These are phyloP conservation scores for Solanum chilense DNA, from an alignment of 257 asterid species.

Conservation along the genomic window DNA sequence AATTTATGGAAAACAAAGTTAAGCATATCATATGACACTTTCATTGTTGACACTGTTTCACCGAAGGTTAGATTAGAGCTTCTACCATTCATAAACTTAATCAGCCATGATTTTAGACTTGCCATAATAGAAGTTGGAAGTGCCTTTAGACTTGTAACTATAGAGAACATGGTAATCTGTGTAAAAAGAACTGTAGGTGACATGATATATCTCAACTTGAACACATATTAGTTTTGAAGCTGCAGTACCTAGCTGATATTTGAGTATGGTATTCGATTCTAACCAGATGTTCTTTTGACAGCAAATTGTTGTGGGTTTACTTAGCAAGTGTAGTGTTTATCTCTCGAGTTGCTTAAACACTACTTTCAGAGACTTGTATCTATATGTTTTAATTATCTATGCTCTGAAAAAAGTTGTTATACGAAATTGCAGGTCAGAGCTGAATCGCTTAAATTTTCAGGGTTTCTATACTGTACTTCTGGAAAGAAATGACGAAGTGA, in stretches of 20 bases:
- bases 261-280: not conserved
- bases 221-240: not conserved
- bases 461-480: slow-evolving; percentile 65
- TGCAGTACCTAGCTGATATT: slow-evolving; percentile 17
- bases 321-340: not conserved
- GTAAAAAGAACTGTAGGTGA: not conserved
- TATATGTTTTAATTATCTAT: not conserved
- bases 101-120: not conserved
- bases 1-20: not conserved
- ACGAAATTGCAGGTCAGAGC: slow-evolving; percentile 47
- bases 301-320: not conserved
- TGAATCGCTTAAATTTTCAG: slow-evolving; percentile 57
- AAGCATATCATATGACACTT: not conserved
- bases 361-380: not conserved
- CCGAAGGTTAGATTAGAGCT: not conserved
- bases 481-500: slow-evolving; percentile 52
- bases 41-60: not conserved
- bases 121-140: not conserved
- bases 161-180: not conserved
- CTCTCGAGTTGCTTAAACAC: not conserved
- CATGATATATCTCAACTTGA: not conserved
- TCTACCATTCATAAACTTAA: not conserved
- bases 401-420: not conserved
- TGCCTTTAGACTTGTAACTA: not conserved
- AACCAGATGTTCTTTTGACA: not conserved